Evolutionary conservation across 1,284 basidiomycete genomes (phyloP).

Genomic region (Inonotus hispidus): DNA sequence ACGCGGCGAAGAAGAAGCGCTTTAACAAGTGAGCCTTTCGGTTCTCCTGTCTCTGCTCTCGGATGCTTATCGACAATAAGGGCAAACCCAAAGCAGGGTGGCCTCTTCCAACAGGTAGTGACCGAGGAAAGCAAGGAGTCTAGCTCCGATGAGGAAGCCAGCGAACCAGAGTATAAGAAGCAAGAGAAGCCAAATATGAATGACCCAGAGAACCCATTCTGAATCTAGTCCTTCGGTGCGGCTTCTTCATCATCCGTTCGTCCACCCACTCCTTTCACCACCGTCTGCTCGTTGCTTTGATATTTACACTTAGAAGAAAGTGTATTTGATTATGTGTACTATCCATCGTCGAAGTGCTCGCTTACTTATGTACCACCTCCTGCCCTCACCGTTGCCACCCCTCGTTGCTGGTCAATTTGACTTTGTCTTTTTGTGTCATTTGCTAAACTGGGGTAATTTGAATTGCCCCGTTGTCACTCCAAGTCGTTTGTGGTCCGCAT

Average conservation of each 20-base stretch:
- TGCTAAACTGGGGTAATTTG: background rate
- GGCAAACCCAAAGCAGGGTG: slow-evolving; percentile 47
- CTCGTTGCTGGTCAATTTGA: slow-evolving; percentile 15
- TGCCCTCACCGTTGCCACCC: background rate
- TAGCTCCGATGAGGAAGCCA: slow-evolving; percentile 22
- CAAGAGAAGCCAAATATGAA: slow-evolving; percentile 23
- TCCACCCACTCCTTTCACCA: background rate
- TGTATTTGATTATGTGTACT: slow-evolving; percentile 15
- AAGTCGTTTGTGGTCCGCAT: background rate
- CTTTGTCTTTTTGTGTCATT: background rate
- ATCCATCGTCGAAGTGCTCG: background rate
- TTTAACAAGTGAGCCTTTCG: slow-evolving; percentile 71
- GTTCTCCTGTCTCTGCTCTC: slow-evolving; percentile 1
- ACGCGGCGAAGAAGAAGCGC: slow-evolving; percentile 85
- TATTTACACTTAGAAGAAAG: slow-evolving; percentile 2
- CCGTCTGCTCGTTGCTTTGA: background rate
- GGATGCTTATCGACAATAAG: slow-evolving; percentile 29
- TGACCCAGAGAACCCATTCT: slow-evolving; percentile 52
- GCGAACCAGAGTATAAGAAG: slow-evolving; percentile 6
- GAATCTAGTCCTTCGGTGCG: background rate
- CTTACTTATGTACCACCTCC: slow-evolving; percentile 22
- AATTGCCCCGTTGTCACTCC: background rate
- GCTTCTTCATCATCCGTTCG: background rate
- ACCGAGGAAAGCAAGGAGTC: slow-evolving; percentile 37
- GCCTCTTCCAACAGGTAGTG: slow-evolving; percentile 47